Evolutionary conservation across 306 rosid species (phyloP).

Genomic region (Glycine soja): DNA sequence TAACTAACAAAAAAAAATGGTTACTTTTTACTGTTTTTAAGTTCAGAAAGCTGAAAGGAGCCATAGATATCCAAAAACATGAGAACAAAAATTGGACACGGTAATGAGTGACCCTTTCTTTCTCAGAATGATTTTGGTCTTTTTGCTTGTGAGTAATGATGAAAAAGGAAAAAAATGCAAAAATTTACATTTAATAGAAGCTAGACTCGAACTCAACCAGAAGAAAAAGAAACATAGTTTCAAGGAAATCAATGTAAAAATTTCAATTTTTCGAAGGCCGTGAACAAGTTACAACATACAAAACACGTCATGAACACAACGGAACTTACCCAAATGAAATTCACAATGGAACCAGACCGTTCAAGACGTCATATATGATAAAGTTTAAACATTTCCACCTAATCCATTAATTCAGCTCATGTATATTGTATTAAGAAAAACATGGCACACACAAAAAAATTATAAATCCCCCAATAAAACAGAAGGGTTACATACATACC

Average conservation of each 20-base stretch:
- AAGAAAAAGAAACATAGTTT: slow-evolving; percentile 35
- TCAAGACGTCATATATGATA: background rate
- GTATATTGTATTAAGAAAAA: background rate
- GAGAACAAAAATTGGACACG: background rate
- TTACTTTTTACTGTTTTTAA: background rate
- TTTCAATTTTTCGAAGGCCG: background rate
- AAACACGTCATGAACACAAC: slow-evolving; percentile 58
- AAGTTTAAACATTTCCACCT: slow-evolving; percentile 19
- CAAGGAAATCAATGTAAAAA: slow-evolving; percentile 33
- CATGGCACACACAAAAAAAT: background rate
- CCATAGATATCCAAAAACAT: slow-evolving; percentile 4
- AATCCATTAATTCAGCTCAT: slow-evolving; percentile 29
- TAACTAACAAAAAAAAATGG: slow-evolving; percentile 7
- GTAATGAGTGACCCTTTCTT: slow-evolving; percentile 14
- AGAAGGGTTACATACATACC: background rate
- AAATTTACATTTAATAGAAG: slow-evolving; percentile 26
- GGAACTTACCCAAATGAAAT: slow-evolving; percentile 42
- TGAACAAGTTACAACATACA: slow-evolving; percentile 41
- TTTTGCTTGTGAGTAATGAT: slow-evolving; percentile 4
- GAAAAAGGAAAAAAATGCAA: slow-evolving; percentile 28
- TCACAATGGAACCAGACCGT: background rate
- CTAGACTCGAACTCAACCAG: slow-evolving; percentile 35
- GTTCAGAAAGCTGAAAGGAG: background rate
- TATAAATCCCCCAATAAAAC: slow-evolving; percentile 5
- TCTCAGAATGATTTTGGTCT: slow-evolving; percentile 25